Evolutionary conservation across 139 green algal genomes (phyloP), one percentile per base, ranked within the genome.

Genomic region (Chlamydomonas incerta): DNA sequence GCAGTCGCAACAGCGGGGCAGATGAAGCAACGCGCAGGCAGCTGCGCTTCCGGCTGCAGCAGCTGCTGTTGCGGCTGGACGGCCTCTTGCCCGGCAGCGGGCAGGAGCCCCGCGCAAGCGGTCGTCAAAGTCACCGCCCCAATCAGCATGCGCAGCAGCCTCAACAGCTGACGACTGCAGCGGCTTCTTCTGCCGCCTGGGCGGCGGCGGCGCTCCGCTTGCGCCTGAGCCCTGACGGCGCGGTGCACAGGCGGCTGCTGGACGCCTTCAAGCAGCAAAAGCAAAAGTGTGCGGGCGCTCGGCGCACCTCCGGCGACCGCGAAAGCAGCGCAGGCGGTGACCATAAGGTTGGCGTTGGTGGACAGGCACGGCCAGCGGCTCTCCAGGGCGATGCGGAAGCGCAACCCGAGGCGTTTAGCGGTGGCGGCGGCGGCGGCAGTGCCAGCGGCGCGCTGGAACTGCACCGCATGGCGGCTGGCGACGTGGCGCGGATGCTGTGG

Each of bases 41-140:
- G 62, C 29, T 73, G 24, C 76, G 76, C 5, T 20, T 83, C 1
- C 18, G 37, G 76, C 77, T 83, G 46, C 77, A 83, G 63, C 77
- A 74, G 63, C 77, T 83, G 46, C 41, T 83, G 46, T 29, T 83
- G 20, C 77, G 77, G 18, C 15, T 83, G 9, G 77, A 83, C 46
- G 77, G 63, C 2, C 31, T 83, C 21, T 31, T 83, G 24, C 63
- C 62, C 62, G 55, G 55, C 55, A 24, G 55, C 55, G 20, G 20
- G 8, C 20, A 62, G 18, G 55, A 62, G 20, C 8, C 20, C 11
- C 2, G 69, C 69, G 3, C 10, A 1, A 11, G n/a, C 31, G 6
- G 31, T 31, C 20, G 69, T 13, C 20, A 24, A 1, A 35, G 41
- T 14, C 15, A 41, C 41, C 15, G 70, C 31, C 11, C 47, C 41